These are phyloP conservation scores for Penicillium frequentans DNA, from an alignment of 2,329 filamentous ascomycete species.

Conservation along the genomic window DNA sequence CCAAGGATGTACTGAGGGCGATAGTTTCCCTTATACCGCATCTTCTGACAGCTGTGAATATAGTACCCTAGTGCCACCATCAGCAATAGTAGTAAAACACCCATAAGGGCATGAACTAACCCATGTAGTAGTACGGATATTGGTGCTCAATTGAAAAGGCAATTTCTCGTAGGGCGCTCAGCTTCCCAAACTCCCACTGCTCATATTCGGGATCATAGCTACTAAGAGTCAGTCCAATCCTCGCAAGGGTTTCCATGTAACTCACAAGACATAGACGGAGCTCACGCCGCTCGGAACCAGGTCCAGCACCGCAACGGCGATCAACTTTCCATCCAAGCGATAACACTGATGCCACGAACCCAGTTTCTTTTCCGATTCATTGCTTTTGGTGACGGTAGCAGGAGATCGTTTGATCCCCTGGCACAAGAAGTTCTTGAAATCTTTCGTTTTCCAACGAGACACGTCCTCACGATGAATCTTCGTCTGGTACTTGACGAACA, in stretches of 20 bases:
- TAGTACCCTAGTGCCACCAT: constrained; percentile 53
- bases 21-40: constrained; percentile 52
- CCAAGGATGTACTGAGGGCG: constrained; percentile 51
- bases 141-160: constrained; percentile 54
- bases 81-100: neutral
- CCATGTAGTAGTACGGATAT: constrained; percentile 67
- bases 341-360: constrained; percentile 55
- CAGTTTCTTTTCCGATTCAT: constrained; percentile 43
- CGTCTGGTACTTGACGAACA: constrained; percentile 50
- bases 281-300: constrained; percentile 49
- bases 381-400: constrained; percentile 25
- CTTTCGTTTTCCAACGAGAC: constrained; percentile 43
- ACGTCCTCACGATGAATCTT: constrained; percentile 47
- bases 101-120: constrained; percentile 25
- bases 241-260: neutral
- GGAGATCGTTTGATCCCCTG: constrained; percentile 44
- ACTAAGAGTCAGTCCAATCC: constrained; percentile 1
- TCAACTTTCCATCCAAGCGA: constrained; percentile 49
- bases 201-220: constrained; percentile 62
- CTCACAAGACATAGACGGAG: constrained; percentile 52
- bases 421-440: constrained; percentile 51
- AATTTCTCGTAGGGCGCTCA: constrained; percentile 62
- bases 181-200: constrained; percentile 62
- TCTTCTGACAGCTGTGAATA: constrained; percentile 58
- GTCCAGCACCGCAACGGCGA: constrained; percentile 51